Base-by-base conservation (phyloP, 2,329 filamentous ascomycete species). In the Penicillium freii region DNA sequence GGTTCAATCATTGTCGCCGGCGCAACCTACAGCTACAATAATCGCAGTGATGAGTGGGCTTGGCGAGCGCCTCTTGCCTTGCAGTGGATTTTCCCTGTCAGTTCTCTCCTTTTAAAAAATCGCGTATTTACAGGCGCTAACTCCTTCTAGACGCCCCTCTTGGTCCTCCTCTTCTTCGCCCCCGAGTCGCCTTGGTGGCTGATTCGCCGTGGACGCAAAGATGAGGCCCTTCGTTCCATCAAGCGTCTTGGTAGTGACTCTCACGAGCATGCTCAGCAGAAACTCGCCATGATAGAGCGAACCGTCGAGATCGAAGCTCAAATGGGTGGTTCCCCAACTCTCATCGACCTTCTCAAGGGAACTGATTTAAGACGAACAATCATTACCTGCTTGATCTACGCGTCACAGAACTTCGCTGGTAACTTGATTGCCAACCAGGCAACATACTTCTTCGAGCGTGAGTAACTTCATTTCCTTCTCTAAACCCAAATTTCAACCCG, bases 371-470 rank as follows among this genome's bases (percentile, higher is more conserved):
- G 70, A 11, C 67, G 71, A 13, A 73, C 71, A 1, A 64, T 65
- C 19, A 72, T 73, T 50, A 69, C 68, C 29, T 73, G 71, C 49
- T 56, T 69, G 55, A 61, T 72, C 5, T 73, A 72, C 25, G 66
- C 69, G 0, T 67, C 69, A 17, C 71, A 73, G 60, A 73, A 86
- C 63, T 73, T 87, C n/a, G 81, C 83, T 5, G 84, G 84, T 60
- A 86, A 86, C 63, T 75, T 86, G 46, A 84, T 87, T 58, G 84
- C 84, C 65, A 86, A 86, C 63, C 84, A 87, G 67, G 82, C 84
- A 21, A 80, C 82, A 34, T 86, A 80, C 67, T 87, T 87, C 71
- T 87, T 87, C 66, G 68, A 76, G 58, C 64, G 68, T 69, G 53
- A 69, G 63, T 63, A 11, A 6, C 9, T 13, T 17, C 42, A 11